These are phyloP conservation scores for Lasiodiplodia hormozganensis DNA, from an alignment of 2,329 filamentous ascomycete genomes.

Conservation along the genomic window DNA sequence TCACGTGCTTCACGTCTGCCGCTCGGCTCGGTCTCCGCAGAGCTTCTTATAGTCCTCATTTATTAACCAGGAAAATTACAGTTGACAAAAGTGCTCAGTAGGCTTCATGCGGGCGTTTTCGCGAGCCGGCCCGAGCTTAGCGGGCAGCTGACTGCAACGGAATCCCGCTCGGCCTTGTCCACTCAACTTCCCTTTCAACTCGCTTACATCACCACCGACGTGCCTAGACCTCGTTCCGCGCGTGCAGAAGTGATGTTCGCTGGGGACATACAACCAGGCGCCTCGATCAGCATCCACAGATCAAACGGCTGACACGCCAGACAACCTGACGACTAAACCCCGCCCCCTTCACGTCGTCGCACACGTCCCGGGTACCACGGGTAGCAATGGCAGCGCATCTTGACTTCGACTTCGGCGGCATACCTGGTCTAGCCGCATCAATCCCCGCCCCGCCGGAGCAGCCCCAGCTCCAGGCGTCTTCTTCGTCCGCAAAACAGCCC, in stretches of 20 bases:
- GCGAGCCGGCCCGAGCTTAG: background rate
- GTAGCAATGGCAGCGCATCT: conserved; percentile 8
- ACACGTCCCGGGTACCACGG: background rate
- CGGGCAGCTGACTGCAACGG: background rate
- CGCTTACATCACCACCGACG: conserved; percentile 19
- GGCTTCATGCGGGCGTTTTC: background rate
- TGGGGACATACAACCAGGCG: background rate
- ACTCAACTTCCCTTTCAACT: conserved; percentile 3
- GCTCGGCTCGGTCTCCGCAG: too few relatives aligned
- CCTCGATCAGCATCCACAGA: background rate
- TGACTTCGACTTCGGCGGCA: conserved; percentile 18
- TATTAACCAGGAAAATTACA: background rate
- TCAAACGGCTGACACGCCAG: background rate
- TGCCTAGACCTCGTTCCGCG: background rate
- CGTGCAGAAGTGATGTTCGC: conserved; percentile 9
- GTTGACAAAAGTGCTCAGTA: background rate
- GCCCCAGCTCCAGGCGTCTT: background rate
- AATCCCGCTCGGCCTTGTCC: background rate
- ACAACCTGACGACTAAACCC: background rate
- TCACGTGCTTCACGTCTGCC: background rate
- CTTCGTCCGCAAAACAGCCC: conserved; percentile 33
- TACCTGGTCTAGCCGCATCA: background rate
- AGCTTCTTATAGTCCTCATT: too few relatives aligned
- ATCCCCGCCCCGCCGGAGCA: background rate
- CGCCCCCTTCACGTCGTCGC: background rate